phyloP scores from a whole-genome alignment of 1,139 yeast species.

The Candida sp. region DNA sequence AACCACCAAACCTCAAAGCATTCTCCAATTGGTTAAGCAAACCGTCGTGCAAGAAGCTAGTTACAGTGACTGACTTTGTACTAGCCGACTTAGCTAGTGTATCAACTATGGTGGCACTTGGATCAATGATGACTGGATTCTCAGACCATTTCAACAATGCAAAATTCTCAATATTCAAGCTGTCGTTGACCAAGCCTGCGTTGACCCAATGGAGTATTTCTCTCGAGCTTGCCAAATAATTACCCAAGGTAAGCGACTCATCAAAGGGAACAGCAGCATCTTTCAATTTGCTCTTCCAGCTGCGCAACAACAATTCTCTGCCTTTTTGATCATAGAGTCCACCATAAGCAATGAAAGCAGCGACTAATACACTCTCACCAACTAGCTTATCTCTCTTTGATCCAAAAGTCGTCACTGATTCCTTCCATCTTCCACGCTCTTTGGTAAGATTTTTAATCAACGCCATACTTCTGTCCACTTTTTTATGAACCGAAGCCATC shows the following conservation, averaged over 20 bases:
- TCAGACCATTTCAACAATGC: constrained; percentile 48
- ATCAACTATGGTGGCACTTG: constrained; percentile 54
- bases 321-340: constrained; percentile 63
- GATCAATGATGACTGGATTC: constrained; percentile 73
- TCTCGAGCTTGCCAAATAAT: constrained; percentile 39
- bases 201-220: constrained; percentile 56
- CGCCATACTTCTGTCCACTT: constrained; percentile 64
- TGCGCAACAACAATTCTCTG: constrained; percentile 39
- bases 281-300: constrained; percentile 48
- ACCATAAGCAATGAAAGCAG: constrained; percentile 65
- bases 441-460: constrained; percentile 65
- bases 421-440: constrained; percentile 83
- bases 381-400: constrained; percentile 49
- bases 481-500: constrained; percentile 64
- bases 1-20: constrained; percentile 83
- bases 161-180: constrained; percentile 71
- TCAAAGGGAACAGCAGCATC: constrained; percentile 47
- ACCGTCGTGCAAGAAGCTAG: constrained; percentile 78
- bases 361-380: constrained; percentile 69
- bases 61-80: constrained; percentile 48
- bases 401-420: constrained; percentile 55
- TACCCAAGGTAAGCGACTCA: constrained; percentile 31
- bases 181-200: constrained; percentile 59
- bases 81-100: constrained; percentile 36
- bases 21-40: constrained; percentile 76